Conservation (phyloP, 129 eudicot genomes). For the Tagetes patula region DNA sequence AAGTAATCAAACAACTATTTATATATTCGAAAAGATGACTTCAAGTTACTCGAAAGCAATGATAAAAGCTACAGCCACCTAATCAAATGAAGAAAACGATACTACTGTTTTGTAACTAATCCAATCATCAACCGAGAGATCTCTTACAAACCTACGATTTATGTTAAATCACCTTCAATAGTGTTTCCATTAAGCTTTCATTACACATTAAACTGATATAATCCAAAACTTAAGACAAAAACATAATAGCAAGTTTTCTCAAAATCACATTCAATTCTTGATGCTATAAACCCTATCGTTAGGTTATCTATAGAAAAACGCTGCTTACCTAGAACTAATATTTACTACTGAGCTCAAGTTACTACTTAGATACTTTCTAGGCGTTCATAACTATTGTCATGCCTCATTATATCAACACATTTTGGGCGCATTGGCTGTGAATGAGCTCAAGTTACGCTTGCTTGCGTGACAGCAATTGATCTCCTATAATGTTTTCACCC, state of each 20-base stretch:
- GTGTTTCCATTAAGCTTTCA: background rate
- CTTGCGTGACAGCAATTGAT: too few species aligned
- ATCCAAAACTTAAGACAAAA: background rate
- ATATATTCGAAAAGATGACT: background rate
- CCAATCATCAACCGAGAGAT: background rate
- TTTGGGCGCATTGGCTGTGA: too few species aligned
- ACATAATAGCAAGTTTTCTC: background rate
- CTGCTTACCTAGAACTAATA: background rate
- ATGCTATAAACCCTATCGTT: background rate
- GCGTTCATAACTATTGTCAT: too few species aligned
- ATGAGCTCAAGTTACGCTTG: too few species aligned
- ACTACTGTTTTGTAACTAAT: background rate
- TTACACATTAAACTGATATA: background rate
- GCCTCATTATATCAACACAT: too few species aligned
- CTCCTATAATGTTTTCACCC: too few species aligned
- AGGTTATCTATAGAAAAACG: background rate
- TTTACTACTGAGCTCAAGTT: background rate
- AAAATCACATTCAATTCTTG: background rate
- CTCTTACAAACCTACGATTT: background rate
- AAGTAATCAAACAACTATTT: constrained; percentile 3
- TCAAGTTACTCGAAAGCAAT: background rate
- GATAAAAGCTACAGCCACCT: background rate
- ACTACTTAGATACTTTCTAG: too few species aligned
- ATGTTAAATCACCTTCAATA: background rate
- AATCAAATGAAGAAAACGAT: background rate